Conservation (phyloP, 768 basidiomycete species). For the Xerocomus spinulosus region DNA sequence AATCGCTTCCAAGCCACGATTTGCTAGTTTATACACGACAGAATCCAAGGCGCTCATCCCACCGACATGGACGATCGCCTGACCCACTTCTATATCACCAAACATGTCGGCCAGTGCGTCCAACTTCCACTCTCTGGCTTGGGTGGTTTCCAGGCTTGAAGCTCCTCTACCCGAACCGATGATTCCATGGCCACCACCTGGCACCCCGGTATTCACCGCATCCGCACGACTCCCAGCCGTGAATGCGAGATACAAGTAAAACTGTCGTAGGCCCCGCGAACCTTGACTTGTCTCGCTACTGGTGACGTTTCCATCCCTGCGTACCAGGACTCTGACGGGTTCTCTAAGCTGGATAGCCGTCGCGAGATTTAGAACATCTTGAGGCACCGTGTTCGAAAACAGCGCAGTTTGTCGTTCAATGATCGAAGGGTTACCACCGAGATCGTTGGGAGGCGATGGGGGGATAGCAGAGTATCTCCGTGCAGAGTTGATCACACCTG, state of each 20-base stretch:
- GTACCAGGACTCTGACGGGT: constrained; percentile 95
- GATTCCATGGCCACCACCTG: constrained; percentile 71
- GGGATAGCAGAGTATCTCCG: constrained; percentile 60
- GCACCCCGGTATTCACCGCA: constrained; percentile 35
- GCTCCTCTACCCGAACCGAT: constrained; percentile 89
- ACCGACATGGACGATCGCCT: constrained; percentile 85
- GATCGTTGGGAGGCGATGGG: constrained; percentile 42
- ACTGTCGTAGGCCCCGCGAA: constrained; percentile 85
- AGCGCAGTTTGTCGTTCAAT: constrained; percentile 87
- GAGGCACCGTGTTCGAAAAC: constrained; percentile 98
- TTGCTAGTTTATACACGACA: constrained; percentile 86
- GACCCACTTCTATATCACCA: constrained; percentile 76
- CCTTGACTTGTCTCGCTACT: constrained; percentile 66
- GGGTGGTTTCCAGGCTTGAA: constrained; percentile 75
- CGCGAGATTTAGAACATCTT: constrained; percentile 95
- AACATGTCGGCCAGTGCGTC: constrained; percentile 88
- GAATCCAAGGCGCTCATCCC: constrained; percentile 83
- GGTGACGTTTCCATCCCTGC: constrained; percentile 80
- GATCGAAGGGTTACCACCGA: constrained; percentile 26
- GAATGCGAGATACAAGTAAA: constrained; percentile 94
- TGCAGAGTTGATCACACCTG: constrained; percentile 35
- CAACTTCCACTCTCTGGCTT: constrained; percentile 91
- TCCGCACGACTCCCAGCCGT: constrained; percentile 78
- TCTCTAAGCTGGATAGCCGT: constrained; percentile 90
- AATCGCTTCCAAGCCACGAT: constrained; percentile 80